These are phyloP conservation scores for Lasiosphaeria miniovina DNA, from an alignment of 495 filamentous ascomycete genomes.

Conservation along the genomic window DNA sequence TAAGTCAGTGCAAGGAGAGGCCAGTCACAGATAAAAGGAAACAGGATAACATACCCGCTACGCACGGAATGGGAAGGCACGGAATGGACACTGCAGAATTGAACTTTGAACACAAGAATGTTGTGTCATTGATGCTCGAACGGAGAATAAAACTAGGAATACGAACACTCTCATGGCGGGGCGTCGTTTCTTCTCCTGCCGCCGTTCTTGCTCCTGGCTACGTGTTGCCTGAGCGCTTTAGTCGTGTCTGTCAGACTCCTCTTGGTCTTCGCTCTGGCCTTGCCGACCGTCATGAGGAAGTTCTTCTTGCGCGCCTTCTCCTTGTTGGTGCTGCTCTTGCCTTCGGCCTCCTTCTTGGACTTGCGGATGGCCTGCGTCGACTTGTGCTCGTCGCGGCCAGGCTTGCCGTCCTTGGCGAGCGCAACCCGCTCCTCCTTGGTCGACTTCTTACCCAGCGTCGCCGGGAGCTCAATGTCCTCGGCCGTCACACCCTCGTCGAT, in stretches of 20 bases:
- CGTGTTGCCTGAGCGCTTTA: conserved; percentile 74
- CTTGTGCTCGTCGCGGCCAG: conserved; percentile 71
- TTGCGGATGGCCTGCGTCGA: conserved; percentile 75
- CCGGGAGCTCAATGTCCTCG: conserved; percentile 76
- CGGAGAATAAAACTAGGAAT: background rate
- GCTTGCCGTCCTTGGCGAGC: conserved; percentile 71
- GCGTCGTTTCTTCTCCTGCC: conserved; percentile 71
- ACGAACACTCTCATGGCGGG: background rate
- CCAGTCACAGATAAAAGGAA: too few species aligned
- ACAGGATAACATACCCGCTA: too few species aligned
- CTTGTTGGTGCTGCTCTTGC: conserved; percentile 95
- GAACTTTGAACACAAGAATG: too few species aligned
- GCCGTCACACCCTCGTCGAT: conserved; percentile 82
- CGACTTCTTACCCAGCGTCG: conserved; percentile 59
- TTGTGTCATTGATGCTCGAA: background rate
- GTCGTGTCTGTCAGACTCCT: conserved; percentile 80
- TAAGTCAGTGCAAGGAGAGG: too few species aligned
- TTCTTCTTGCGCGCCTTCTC: conserved; percentile 97
- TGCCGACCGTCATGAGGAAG: conserved; percentile 94
- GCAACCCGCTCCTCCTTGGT: conserved; percentile 82
- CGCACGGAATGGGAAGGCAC: too few species aligned
- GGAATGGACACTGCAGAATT: too few species aligned
- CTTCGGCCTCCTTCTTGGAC: conserved; percentile 77
- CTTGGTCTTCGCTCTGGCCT: conserved; percentile 91
- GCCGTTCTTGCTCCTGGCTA: conserved; percentile 78